A percentile compares a stretch with the other conserved stretches of the same genome.
Conservation (phyloP, 805 yeast genomes). For the Myxozyma neglecta region DNA sequence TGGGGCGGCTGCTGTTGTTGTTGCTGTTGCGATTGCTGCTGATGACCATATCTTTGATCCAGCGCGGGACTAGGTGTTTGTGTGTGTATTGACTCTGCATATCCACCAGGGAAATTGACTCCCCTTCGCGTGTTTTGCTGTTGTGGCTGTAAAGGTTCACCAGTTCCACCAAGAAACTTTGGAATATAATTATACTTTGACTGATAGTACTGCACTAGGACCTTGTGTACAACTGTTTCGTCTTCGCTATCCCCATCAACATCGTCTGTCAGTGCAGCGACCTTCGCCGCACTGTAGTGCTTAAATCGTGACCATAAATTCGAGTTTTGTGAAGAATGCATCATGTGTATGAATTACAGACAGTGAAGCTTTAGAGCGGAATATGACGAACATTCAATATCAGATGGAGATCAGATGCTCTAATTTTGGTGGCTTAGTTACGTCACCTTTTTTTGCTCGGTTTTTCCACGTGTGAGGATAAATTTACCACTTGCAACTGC, state of each 20-base stretch:
- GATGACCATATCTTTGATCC: neutral
- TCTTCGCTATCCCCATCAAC: conserved; percentile 29
- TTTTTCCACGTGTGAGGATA: no score
- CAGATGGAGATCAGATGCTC: no score
- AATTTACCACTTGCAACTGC: no score
- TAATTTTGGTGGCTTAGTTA: no score
- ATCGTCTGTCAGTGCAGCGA: conserved; percentile 16
- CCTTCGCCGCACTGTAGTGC: conserved; percentile 18
- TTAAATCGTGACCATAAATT: conserved; percentile 22
- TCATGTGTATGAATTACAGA: neutral
- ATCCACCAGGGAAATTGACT: neutral
- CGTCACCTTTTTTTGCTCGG: no score
- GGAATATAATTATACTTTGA: conserved; percentile 19
- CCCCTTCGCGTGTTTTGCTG: neutral
- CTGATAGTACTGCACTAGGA: conserved; percentile 22
- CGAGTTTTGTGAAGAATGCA: neutral
- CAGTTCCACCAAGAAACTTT: conserved; percentile 26
- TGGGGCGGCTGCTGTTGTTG: neutral
- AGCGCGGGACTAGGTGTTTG: neutral
- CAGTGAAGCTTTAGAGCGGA: no score
- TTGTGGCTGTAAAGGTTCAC: conserved; percentile 5
- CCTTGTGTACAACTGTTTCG: conserved; percentile 27
- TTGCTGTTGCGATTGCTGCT: neutral
- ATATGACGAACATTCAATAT: no score
- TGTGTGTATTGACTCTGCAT: neutral